Evolutionary conservation across 2,329 filamentous ascomycete genomes (phyloP).

Genomic region (Pseudogymnoascus sp.): DNA sequence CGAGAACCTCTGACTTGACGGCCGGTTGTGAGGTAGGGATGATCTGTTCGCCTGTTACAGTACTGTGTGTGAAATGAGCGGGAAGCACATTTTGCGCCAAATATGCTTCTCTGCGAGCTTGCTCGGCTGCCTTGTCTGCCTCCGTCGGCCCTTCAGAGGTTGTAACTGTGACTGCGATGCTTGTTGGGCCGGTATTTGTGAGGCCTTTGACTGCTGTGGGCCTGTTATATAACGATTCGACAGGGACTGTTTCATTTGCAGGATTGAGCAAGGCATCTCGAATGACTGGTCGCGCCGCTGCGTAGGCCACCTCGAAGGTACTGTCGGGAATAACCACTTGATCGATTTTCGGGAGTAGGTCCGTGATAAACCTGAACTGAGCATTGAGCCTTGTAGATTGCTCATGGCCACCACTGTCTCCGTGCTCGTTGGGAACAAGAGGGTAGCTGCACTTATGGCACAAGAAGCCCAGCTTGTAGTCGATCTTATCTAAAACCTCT

Average conservation of each 20-base stretch:
- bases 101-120: slow-evolving; percentile 55
- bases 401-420: slow-evolving; percentile 61
- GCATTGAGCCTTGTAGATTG: slow-evolving; percentile 67
- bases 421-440: slow-evolving; percentile 58
- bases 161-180: slow-evolving; percentile 62
- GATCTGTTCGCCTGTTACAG: slow-evolving; percentile 57
- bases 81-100: slow-evolving; percentile 62
- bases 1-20: slow-evolving; percentile 29
- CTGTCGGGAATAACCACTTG: slow-evolving; percentile 64
- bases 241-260: slow-evolving; percentile 49
- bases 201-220: slow-evolving; percentile 64
- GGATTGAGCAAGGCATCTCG: slow-evolving; percentile 59
- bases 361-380: slow-evolving; percentile 70
- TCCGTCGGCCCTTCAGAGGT: slow-evolving; percentile 57
- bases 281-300: slow-evolving; percentile 53
- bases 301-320: slow-evolving; percentile 61
- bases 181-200: slow-evolving; percentile 56
- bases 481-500: slow-evolving; percentile 73
- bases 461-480: slow-evolving; percentile 60
- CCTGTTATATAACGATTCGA: slow-evolving; percentile 44
- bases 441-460: slow-evolving; percentile 69
- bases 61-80: slow-evolving; percentile 63
- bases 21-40: slow-evolving; percentile 30
- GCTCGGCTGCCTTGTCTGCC: slow-evolving; percentile 57
- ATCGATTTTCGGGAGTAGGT: slow-evolving; percentile 69